Conservation (phyloP, 139 green algal genomes). For the Volvox reticuliferus region DNA sequence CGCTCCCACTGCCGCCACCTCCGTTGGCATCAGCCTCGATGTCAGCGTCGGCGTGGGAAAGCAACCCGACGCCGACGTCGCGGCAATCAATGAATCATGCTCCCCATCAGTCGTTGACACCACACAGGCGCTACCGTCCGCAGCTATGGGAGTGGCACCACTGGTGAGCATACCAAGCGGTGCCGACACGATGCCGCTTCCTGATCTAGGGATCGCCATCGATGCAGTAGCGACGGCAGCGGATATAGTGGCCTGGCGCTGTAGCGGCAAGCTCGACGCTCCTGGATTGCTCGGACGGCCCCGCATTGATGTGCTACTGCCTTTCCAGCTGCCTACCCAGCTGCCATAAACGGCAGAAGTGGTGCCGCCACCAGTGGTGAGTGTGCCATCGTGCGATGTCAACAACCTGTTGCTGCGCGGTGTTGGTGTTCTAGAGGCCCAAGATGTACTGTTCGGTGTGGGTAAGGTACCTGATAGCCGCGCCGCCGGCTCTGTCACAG, state of each 20-base stretch:
- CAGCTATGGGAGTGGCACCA: not conserved
- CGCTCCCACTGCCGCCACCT: not conserved
- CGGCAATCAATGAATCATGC: not conserved
- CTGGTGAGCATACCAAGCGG: not conserved
- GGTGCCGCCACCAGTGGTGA: not conserved
- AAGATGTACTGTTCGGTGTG: not conserved
- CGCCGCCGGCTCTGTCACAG: not conserved
- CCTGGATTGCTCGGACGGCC: not conserved
- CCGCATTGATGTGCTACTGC: not conserved
- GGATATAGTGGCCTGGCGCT: not conserved
- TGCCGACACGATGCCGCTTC: not conserved
- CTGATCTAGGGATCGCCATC: not conserved
- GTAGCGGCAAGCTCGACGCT: not conserved
- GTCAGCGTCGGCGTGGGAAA: not conserved
- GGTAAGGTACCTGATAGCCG: too few relatives aligned
- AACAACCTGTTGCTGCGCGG: not conserved
- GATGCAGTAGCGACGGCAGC: not conserved
- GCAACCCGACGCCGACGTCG: not conserved
- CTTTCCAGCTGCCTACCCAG: not conserved
- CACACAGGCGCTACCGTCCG: not conserved
- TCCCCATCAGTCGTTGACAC: conserved; percentile 1
- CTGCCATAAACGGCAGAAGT: not conserved
- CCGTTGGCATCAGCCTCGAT: not conserved
- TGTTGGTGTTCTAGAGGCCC: not conserved
- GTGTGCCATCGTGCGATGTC: not conserved